phyloP scores from a whole-genome alignment of 208 protist genomes.

The Trypanosoma grayi region DNA sequence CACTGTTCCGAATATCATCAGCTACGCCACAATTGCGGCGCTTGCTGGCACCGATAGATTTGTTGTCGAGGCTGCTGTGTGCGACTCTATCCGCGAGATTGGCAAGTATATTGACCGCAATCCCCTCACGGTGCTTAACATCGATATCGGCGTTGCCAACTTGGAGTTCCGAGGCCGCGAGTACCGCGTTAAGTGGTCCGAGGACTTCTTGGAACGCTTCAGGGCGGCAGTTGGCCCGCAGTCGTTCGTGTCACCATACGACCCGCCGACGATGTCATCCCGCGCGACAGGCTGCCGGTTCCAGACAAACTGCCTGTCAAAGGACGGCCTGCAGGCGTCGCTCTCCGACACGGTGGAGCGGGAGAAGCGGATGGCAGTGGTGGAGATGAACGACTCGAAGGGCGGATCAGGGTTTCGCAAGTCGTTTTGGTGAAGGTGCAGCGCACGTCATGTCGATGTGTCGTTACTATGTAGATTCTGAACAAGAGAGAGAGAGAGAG shows the following conservation, averaged over 20 bases:
- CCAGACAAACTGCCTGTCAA: slow-evolving; percentile 43
- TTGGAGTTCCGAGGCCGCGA: slow-evolving; percentile 67
- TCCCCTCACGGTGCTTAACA: slow-evolving; percentile 41
- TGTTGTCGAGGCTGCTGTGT: slow-evolving; percentile 70
- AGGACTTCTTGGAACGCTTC: slow-evolving; percentile 47
- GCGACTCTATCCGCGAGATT: slow-evolving; percentile 80
- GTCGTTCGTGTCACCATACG: slow-evolving; percentile 48
- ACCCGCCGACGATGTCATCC: slow-evolving; percentile 59
- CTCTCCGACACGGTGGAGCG: slow-evolving; percentile 41
- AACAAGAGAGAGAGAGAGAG: not conserved
- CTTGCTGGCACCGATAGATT: slow-evolving; percentile 51
- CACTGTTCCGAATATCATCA: slow-evolving; percentile 48
- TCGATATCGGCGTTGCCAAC: slow-evolving; percentile 68
- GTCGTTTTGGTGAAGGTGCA: slow-evolving; percentile 42
- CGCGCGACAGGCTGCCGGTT: slow-evolving; percentile 55
- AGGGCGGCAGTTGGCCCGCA: slow-evolving; percentile 30
- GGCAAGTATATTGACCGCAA: slow-evolving; percentile 82
- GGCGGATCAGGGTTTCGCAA: slow-evolving; percentile 57
- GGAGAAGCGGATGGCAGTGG: slow-evolving; percentile 53
- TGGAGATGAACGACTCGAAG: slow-evolving; percentile 69
- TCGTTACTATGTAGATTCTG: not conserved
- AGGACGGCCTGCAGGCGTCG: slow-evolving; percentile 29
- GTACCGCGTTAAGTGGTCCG: slow-evolving; percentile 79
- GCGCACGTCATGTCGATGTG: not conserved
- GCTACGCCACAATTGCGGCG: slow-evolving; percentile 40